Base-by-base conservation (phyloP, 257 asterid genomes). In the Plantago major region DNA sequence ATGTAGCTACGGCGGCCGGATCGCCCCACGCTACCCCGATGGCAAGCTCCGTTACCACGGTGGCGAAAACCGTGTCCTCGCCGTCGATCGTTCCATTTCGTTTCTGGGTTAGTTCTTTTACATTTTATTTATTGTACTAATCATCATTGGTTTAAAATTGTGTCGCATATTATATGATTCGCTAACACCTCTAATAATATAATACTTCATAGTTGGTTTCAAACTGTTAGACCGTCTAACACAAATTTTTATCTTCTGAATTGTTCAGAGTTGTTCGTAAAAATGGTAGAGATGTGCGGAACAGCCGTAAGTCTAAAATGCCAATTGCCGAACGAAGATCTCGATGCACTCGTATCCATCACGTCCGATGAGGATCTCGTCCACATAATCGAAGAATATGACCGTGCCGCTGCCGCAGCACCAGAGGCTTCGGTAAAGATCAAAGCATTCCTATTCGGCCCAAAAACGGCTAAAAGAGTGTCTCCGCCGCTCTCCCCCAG, bases 31-130 rank as follows among this genome's bases (percentile, higher is more conserved):
- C 12, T 78, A 81, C 63, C 83, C 86, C 58, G 98, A 91, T 46
- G 98, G 90, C 17, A 86, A 91, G 63, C 98, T 91, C 54, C 96
- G 96, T 14, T 91, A 91, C 73, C 81, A 81, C 14, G 96, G 98
- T 46, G 98, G 98, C 16, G 82, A 91, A 37, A 91, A 92, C 67
- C 98, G 96, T 52, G 89, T 88, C 53, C 83, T 88, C 55, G 76
- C 95, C 58, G 92, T 88, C 10, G 88, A 88, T 15, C 95, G 90
- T 15, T 74, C 83, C 75, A 62, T 86, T 62, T 79, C 88, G 0
- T 88, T 88, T 59, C 14, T 89, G 26, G 94, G 98, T 91, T 3
- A 67, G 81, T 62, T 17, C 33, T 30, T 49, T 28, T 47, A 48
- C 4, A 30, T 46, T 30, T 9, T 9, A 5, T 28, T 22, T 8